Percentiles rank a stretch among this genome's conserved stretches.
phyloP scores from a whole-genome alignment of 2,329 filamentous ascomycete genomes.

The Capronia epimyces region DNA sequence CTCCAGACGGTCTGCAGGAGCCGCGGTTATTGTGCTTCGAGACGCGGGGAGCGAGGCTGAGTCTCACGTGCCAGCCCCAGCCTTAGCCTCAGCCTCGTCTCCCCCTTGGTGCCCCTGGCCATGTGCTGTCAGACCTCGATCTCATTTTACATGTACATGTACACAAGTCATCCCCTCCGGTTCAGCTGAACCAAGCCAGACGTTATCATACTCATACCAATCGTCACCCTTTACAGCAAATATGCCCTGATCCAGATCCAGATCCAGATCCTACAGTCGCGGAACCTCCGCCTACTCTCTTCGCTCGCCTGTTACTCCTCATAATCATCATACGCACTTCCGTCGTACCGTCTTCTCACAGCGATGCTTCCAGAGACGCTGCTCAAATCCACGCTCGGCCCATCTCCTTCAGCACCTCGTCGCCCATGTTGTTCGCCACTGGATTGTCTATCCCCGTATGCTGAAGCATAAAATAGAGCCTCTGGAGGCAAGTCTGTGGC shows the following conservation, averaged over 20 bases:
- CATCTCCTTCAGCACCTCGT: slow-evolving; percentile 23
- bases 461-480: slow-evolving; percentile 13
- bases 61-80: not conserved
- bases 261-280: not conserved
- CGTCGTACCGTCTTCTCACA: slow-evolving; percentile 32
- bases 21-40: not conserved
- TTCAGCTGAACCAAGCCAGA: not conserved
- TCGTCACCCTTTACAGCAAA: not conserved
- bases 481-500: slow-evolving; percentile 15
- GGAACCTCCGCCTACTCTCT: not conserved
- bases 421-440: slow-evolving; percentile 29
- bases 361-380: slow-evolving; percentile 26
- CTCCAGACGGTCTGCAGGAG: not conserved
- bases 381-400: slow-evolving; percentile 26
- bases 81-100: not conserved
- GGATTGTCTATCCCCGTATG: slow-evolving; percentile 4
- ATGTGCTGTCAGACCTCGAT: too few species aligned
- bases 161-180: not conserved
- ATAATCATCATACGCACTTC: slow-evolving; percentile 28
- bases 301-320: slow-evolving; percentile 17
- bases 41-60: slow-evolving; percentile 8
- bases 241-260: not conserved
- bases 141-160: not conserved
- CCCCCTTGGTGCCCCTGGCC: too few species aligned
- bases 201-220: not conserved